Evolutionary conservation across 768 basidiomycete genomes (phyloP).

Genomic region (Termitomyces sp.): DNA sequence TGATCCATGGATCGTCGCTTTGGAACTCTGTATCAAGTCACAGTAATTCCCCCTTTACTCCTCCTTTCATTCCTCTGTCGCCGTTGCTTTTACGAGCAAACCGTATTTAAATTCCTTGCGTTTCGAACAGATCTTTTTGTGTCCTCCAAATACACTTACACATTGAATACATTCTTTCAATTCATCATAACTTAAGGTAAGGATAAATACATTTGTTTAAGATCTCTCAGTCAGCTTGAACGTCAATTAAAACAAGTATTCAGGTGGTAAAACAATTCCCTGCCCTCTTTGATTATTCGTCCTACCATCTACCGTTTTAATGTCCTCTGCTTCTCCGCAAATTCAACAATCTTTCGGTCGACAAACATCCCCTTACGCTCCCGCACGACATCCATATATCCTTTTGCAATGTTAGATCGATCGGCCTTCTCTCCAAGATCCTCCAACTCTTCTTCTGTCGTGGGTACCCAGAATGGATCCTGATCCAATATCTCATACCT

Average conservation of each 20-base stretch:
- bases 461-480: conserved; percentile 98
- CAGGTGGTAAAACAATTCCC: no score
- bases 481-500: conserved; percentile 92
- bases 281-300: not conserved
- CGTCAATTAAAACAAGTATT: not conserved
- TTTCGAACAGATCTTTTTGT: not conserved
- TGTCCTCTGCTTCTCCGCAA: conserved; percentile 97
- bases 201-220: no score
- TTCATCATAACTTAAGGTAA: not conserved
- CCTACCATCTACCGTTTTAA: conserved; percentile 50
- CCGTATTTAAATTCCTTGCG: not conserved
- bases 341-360: conserved; percentile 91
- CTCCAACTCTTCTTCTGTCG: conserved; percentile 94
- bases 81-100: not conserved
- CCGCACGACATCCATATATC: conserved; percentile 87
- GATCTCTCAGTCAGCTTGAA: not conserved
- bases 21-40: no score
- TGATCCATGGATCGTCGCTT: not conserved
- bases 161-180: not conserved
- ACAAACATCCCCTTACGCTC: conserved; percentile 95
- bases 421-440: conserved; percentile 97
- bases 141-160: not conserved
- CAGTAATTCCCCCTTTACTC: no score
- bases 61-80: not conserved
- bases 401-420: conserved; percentile 87